Conservation (phyloP, 2,329 filamentous ascomycete species). For the Neopestalotiopsis clavispora region DNA sequence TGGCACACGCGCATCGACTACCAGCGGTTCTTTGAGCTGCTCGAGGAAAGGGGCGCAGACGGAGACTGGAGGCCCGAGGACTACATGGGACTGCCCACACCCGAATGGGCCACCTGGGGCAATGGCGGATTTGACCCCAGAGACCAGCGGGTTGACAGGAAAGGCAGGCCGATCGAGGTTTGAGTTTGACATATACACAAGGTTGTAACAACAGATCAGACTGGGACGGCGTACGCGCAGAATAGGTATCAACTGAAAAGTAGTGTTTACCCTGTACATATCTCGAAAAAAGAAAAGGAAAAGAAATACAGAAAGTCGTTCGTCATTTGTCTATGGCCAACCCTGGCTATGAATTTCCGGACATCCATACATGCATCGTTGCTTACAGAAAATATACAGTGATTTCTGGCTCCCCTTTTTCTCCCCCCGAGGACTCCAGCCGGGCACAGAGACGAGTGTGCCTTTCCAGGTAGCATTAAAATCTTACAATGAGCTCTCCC, state of each 20-base stretch:
- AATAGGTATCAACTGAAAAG: background rate
- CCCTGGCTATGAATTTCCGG: conserved; percentile 14
- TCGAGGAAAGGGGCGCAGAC: conserved; percentile 70
- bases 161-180: conserved; percentile 70
- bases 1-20: conserved; percentile 97
- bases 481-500: conserved; percentile 18
- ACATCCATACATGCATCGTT: conserved; percentile 12
- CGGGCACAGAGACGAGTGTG: conserved; percentile 1
- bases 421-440: conserved; percentile 1
- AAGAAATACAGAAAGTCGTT: conserved; percentile 11
- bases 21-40: conserved; percentile 80
- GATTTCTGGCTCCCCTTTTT: background rate
- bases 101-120: conserved; percentile 94
- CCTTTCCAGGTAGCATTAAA: conserved; percentile 15
- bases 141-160: conserved; percentile 85
- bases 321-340: conserved; percentile 21
- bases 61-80: conserved; percentile 84
- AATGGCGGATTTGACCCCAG: conserved; percentile 92
- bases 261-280: background rate
- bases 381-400: conserved; percentile 21
- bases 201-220: background rate
- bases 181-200: conserved; percentile 18
- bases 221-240: background rate
- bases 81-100: conserved; percentile 83
- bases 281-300: background rate